Evolutionary conservation across 805 yeast genomes (phyloP), one percentile per base, ranked within the genome.

Genomic region (Metahyphopichia silvanorum): DNA sequence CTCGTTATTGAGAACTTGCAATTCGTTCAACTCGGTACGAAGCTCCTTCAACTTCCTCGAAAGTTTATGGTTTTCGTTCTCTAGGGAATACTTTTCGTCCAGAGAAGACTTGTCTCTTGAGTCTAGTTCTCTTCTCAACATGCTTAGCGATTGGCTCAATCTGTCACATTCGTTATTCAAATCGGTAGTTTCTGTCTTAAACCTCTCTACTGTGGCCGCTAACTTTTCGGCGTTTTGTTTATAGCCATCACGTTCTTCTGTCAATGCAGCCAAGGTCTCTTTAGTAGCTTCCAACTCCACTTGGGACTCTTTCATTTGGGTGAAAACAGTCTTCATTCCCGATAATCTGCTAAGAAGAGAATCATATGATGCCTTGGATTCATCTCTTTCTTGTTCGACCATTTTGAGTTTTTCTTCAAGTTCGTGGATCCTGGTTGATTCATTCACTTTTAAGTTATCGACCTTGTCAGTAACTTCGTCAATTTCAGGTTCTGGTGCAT

Each of bases 291-390:
- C 86, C 13, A 85, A 60, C 43, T 82, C 85, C 3, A 55, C 59
- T 48, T 83, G 82, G 0, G 86, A 64, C 36, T 76, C 82, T 49
- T 83, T 81, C 86, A 83, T 82, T 42, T 84, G 83, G 32, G 56
- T 59, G 54, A 84, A 84, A 2, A 84, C 72, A 1, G 80, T 63
- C 43, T 82, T 84, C 91, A 84, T 83, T 2, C 85, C 74, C 1
- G 86, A 74, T 12, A 85, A 53, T 51, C 82, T 71, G 40, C 75
- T 76, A 38, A 85, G 55, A 20, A 85, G 56, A 4, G 73, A 65
- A 39, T 82, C 81, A 47, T 83, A 82, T 40, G 78, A 77, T 2
- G 68, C 63, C 43, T 80, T 77, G 18, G 74, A 66, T 19, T 72
- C 69, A 30, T 74, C 81, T 35, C 82, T 69, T 46, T 81, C 86